These are phyloP conservation scores for Dichomitus squalens DNA, from an alignment of 1,284 basidiomycete species.

Conservation along the genomic window DNA sequence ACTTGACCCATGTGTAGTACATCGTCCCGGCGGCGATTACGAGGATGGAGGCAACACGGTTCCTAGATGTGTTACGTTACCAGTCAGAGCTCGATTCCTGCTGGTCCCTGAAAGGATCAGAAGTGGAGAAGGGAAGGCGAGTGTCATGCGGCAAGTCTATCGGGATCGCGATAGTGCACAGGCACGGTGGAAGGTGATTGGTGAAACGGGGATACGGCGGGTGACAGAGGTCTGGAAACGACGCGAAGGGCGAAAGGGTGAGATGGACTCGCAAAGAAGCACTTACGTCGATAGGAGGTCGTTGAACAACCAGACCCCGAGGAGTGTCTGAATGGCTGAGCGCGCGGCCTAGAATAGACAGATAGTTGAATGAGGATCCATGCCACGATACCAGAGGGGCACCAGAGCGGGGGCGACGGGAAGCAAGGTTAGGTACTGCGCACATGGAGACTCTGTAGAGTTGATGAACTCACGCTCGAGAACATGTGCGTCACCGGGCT, in stretches of 20 bases:
- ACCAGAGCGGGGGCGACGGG: neutral
- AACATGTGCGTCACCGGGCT: slow-evolving; percentile 79
- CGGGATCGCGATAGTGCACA: neutral
- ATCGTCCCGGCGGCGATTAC: slow-evolving; percentile 66
- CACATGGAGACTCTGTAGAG: slow-evolving; percentile 4
- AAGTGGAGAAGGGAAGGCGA: neutral
- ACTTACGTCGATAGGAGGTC: slow-evolving; percentile 68
- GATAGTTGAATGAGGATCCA: no score
- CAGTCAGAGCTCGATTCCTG: neutral
- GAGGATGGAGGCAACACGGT: slow-evolving; percentile 60
- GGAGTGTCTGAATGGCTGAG: slow-evolving; percentile 72
- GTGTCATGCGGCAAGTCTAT: neutral
- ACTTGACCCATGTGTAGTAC: slow-evolving; percentile 73
- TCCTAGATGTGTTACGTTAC: slow-evolving; percentile 34
- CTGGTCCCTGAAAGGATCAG: neutral
- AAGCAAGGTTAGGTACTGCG: slow-evolving; percentile 7
- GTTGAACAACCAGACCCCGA: slow-evolving; percentile 68
- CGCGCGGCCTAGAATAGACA: slow-evolving; percentile 56
- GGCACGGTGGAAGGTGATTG: slow-evolving; percentile 1
- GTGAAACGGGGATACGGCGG: slow-evolving; percentile 3
- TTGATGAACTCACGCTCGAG: slow-evolving; percentile 55
- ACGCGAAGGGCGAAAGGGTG: neutral
- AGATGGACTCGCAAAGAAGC: slow-evolving; percentile 14
- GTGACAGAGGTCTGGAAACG: neutral
- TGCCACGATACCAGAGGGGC: neutral